Percentiles rank a stretch among this genome's conserved stretches.
phyloP scores from a whole-genome alignment of 1,284 basidiomycete genomes.

The Erythrobasidium hasegawianum region DNA sequence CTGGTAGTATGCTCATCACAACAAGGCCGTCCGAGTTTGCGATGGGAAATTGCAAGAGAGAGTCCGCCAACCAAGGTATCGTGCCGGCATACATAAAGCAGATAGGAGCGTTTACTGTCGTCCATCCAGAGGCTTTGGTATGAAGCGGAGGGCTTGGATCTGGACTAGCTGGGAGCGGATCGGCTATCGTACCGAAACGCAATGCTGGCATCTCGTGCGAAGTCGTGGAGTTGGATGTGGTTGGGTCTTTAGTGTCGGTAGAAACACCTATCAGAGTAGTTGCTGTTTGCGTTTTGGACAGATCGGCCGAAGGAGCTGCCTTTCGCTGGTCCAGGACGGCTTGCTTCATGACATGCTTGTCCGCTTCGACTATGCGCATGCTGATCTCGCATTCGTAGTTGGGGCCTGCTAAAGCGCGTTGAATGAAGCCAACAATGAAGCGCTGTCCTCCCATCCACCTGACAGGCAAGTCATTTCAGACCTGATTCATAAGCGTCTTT shows the following conservation, averaged over 20 bases:
- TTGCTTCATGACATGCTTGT: conserved; percentile 55
- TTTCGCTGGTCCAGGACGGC: conserved; percentile 8
- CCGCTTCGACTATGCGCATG: conserved; percentile 64
- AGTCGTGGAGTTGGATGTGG: background rate
- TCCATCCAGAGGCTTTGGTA: conserved; percentile 57
- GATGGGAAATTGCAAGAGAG: conserved; percentile 36
- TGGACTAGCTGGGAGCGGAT: conserved; percentile 13
- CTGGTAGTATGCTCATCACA: conserved; percentile 17
- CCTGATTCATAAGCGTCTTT: conserved; percentile 46
- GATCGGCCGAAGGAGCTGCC: background rate
- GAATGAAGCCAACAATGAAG: conserved; percentile 77
- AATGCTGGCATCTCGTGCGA: conserved; percentile 52
- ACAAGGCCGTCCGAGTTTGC: conserved; percentile 22
- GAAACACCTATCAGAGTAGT: conserved; percentile 47
- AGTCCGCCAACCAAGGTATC: conserved; percentile 52
- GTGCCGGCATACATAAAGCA: conserved; percentile 62
- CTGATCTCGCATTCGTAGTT: conserved; percentile 66
- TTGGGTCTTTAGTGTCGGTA: conserved; percentile 37
- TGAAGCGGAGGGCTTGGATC: conserved; percentile 36
- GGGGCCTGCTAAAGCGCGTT: conserved; percentile 50
- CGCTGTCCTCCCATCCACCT: conserved; percentile 92
- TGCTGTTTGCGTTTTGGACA: conserved; percentile 39
- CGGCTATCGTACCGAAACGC: conserved; percentile 47
- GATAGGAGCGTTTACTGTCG: conserved; percentile 64
- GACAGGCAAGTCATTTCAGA: conserved; percentile 68